phyloP scores from a whole-genome alignment of 2,329 filamentous ascomycete species.

The Fonsecaea multimorphosa region DNA sequence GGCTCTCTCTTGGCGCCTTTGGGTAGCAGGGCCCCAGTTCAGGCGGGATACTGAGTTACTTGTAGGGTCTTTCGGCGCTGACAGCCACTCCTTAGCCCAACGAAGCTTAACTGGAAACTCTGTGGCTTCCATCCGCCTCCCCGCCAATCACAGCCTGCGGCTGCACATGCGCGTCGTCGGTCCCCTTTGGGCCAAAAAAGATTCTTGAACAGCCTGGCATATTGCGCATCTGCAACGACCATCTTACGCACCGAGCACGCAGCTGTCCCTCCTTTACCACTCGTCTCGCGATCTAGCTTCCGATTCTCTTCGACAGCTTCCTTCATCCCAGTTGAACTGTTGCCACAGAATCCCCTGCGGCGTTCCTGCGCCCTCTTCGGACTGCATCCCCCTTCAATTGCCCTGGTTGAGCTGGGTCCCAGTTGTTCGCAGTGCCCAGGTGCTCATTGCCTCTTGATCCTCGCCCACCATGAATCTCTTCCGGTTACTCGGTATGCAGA shows the following conservation, averaged over 20 bases:
- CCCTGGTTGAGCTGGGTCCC: not conserved
- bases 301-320: not conserved
- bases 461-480: constrained; percentile 70
- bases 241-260: not conserved
- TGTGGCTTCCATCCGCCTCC: not conserved
- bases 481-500: constrained; percentile 65
- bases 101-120: not conserved
- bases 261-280: not conserved
- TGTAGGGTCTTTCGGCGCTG: not conserved
- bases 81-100: not conserved
- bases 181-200: constrained; percentile 23
- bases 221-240: not conserved
- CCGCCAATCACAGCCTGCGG: not conserved
- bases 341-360: not conserved
- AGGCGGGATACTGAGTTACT: not conserved
- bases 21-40: not conserved
- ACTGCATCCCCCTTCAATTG: not conserved
- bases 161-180: constrained; percentile 1
- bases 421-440: constrained; percentile 25
- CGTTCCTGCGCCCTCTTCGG: not conserved
- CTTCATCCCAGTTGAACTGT: not conserved
- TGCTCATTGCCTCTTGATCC: constrained; percentile 16
- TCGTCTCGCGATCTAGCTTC: not conserved
- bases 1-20: not conserved
- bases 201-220: constrained; percentile 36